phyloP scores from a whole-genome alignment of 257 asterid genomes.

The Handroanthus guayacan region DNA sequence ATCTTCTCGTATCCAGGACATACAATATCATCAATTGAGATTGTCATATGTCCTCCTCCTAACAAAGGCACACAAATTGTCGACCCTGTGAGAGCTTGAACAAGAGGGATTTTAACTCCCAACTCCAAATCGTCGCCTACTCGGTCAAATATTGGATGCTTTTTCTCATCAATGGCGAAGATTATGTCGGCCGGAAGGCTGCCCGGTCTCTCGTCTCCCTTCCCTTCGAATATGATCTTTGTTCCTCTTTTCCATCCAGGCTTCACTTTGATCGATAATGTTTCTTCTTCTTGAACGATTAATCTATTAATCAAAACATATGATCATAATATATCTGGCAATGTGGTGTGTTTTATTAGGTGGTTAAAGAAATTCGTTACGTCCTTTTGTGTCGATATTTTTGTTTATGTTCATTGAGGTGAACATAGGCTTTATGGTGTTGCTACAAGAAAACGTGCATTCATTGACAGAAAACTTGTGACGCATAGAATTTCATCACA shows the following conservation, averaged over 20 bases:
- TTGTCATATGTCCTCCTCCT: constrained; percentile 55
- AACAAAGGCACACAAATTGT: constrained; percentile 55
- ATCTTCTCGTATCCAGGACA: constrained; percentile 65
- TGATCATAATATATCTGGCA: too few species aligned
- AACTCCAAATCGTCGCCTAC: constrained; percentile 65
- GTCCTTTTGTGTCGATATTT: too few species aligned
- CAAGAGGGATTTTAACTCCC: constrained; percentile 70
- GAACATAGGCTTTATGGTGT: too few species aligned
- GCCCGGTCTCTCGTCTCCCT: constrained; percentile 82
- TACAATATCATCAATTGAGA: constrained; percentile 54
- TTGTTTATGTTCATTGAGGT: too few species aligned
- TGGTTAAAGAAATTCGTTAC: too few species aligned
- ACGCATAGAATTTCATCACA: too few species aligned
- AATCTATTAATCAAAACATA: constrained; percentile 41
- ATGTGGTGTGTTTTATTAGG: too few species aligned
- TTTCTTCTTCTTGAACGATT: constrained; percentile 68
- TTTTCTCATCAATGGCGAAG: constrained; percentile 64
- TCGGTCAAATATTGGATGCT: constrained; percentile 56
- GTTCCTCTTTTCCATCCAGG: constrained; percentile 85
- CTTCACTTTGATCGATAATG: constrained; percentile 51
- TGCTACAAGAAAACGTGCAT: too few species aligned
- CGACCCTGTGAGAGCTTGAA: constrained; percentile 79
- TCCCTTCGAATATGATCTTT: constrained; percentile 73
- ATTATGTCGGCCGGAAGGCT: constrained; percentile 65
- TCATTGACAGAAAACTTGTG: too few species aligned